These are phyloP conservation scores for Yamadazyma jaroonii DNA, from an alignment of 1,139 yeast genomes.

Conservation along the genomic window DNA sequence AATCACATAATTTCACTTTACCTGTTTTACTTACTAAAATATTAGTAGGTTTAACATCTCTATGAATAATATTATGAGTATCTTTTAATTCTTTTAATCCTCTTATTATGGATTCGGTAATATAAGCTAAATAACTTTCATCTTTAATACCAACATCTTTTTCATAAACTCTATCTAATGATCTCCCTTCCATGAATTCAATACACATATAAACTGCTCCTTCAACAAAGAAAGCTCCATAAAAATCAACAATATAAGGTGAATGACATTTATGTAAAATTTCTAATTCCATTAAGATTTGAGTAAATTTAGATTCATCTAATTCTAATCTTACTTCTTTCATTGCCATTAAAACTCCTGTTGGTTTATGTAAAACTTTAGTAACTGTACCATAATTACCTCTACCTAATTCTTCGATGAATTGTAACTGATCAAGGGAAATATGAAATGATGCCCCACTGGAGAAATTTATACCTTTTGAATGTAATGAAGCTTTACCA, in stretches of 20 bases:
- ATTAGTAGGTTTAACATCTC: constrained; percentile 97
- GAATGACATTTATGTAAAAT: constrained; percentile 87
- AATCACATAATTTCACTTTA: constrained; percentile 88
- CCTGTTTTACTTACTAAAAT: constrained; percentile 80
- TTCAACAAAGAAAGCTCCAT: constrained; percentile 95
- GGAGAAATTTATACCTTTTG: constrained; percentile 87
- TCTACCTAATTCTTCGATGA: constrained; percentile 82
- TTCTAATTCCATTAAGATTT: constrained; percentile 93
- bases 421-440: constrained; percentile 81
- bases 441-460: constrained; percentile 86
- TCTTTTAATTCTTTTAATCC: constrained; percentile 85
- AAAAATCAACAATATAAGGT: constrained; percentile 90
- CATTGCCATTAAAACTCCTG: constrained; percentile 93
- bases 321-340: constrained; percentile 90
- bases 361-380: constrained; percentile 91
- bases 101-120: constrained; percentile 74
- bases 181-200: constrained; percentile 98
- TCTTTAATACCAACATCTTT: constrained; percentile 73
- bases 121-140: constrained; percentile 69
- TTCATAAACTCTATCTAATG: constrained; percentile 81
- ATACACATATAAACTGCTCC: constrained; percentile 98
- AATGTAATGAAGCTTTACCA: constrained; percentile 89
- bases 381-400: constrained; percentile 97
- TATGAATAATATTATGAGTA: constrained; percentile 85
- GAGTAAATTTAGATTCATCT: constrained; percentile 88